These are phyloP conservation scores for Aureobasidium sp. DNA, from an alignment of 2,329 filamentous ascomycete species.

Conservation along the genomic window DNA sequence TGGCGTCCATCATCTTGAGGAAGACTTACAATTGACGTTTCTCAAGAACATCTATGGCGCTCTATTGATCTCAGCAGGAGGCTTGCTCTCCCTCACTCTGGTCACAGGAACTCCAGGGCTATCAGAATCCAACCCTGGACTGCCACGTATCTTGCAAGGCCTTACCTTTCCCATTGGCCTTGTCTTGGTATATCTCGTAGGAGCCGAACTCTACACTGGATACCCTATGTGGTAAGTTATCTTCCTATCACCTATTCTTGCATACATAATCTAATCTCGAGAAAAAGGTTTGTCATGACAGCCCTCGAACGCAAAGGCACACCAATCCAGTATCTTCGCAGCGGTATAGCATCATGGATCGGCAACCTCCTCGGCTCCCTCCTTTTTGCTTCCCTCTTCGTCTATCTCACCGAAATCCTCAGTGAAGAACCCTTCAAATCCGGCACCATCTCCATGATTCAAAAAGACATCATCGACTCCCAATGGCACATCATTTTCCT, in stretches of 20 bases:
- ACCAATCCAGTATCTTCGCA: constrained; percentile 16
- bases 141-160: constrained; percentile 20
- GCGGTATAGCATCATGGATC: constrained; percentile 15
- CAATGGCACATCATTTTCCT: constrained; percentile 22
- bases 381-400: constrained; percentile 15
- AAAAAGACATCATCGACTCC: constrained; percentile 18
- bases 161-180: constrained; percentile 21
- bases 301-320: constrained; percentile 18
- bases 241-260: too few species aligned
- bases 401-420: constrained; percentile 16
- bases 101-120: constrained; percentile 16
- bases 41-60: constrained; percentile 23
- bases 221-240: constrained; percentile 22
- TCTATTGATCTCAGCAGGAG: constrained; percentile 19
- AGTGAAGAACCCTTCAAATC: constrained; percentile 17
- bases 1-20: constrained; percentile 20
- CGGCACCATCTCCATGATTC: constrained; percentile 18
- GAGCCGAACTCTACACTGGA: constrained; percentile 23
- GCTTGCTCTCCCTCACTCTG: constrained; percentile 18
- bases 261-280: background rate
- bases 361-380: constrained; percentile 20
- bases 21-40: constrained; percentile 17
- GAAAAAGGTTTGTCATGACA: constrained; percentile 16
- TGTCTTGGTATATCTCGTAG: constrained; percentile 21
- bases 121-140: constrained; percentile 16